Conservation (phyloP, 148 eudicot species). For the Silene conica region DNA sequence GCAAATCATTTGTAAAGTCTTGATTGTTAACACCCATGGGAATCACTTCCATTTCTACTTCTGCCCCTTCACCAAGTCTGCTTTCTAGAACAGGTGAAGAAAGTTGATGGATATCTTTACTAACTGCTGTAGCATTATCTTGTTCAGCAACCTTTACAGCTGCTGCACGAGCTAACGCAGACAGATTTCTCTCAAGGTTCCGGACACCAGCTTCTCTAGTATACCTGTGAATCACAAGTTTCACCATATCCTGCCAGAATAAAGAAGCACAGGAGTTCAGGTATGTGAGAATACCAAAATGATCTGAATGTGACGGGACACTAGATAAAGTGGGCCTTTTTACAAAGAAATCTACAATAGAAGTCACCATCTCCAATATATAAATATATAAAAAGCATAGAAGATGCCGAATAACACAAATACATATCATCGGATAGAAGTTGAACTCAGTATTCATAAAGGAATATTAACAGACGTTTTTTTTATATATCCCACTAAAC, state of each 20-base stretch:
- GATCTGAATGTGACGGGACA: background rate
- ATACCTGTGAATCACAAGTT: slow-evolving; percentile 79
- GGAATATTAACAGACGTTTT: no score
- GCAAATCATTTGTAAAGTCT: slow-evolving; percentile 68
- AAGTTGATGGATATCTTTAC: slow-evolving; percentile 80
- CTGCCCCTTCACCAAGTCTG: slow-evolving; percentile 79
- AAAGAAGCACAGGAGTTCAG: slow-evolving; percentile 3
- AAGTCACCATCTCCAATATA: background rate
- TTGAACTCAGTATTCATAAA: no score
- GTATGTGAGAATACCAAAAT: background rate
- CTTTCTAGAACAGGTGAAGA: slow-evolving; percentile 78
- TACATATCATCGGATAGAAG: no score
- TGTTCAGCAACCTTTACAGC: slow-evolving; percentile 96
- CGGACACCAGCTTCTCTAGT: slow-evolving; percentile 99
- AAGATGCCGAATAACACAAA: background rate
- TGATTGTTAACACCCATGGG: slow-evolving; percentile 79
- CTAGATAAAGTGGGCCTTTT: background rate
- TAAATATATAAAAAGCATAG: background rate
- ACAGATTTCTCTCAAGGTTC: slow-evolving; percentile 80
- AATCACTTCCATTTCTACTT: slow-evolving; percentile 96
- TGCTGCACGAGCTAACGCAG: slow-evolving; percentile 98
- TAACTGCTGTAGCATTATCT: slow-evolving; percentile 56
- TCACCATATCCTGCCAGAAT: slow-evolving; percentile 64
- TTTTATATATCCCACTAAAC: background rate
- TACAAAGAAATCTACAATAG: no score